These are phyloP conservation scores for Boletus reticuloceps DNA, from an alignment of 768 basidiomycete genomes.

Conservation along the genomic window DNA sequence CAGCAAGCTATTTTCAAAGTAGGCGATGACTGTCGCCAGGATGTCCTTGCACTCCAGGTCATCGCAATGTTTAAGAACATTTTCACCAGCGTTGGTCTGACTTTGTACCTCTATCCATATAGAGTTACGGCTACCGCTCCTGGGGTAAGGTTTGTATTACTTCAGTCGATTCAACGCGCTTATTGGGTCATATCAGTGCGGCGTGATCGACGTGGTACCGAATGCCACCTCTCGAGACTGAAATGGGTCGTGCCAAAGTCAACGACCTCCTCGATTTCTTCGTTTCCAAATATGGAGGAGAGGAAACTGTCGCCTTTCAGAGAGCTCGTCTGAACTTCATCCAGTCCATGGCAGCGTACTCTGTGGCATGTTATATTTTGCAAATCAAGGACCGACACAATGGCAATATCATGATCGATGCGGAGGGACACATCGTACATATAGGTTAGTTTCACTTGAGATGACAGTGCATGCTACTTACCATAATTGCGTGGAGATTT, in stretches of 20 bases:
- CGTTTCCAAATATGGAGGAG: constrained; percentile 86
- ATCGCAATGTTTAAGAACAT: constrained; percentile 99
- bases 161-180: neutral
- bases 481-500: constrained; percentile 58
- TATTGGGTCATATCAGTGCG: constrained; percentile 62
- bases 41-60: constrained; percentile 93
- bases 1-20: constrained; percentile 99
- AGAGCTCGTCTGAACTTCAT: constrained; percentile 93
- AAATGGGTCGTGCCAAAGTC: constrained; percentile 98
- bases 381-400: constrained; percentile 99
- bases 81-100: constrained; percentile 84
- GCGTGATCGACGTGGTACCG: constrained; percentile 97
- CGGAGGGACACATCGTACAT: constrained; percentile 94
- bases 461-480: constrained; percentile 5
- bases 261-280: constrained; percentile 96
- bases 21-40: constrained; percentile 98
- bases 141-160: constrained; percentile 58
- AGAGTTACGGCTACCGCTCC: constrained; percentile 96
- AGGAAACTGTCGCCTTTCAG: constrained; percentile 89
- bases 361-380: constrained; percentile 94
- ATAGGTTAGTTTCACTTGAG: constrained; percentile 59
- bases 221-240: constrained; percentile 97
- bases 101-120: constrained; percentile 92
- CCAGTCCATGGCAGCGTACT: constrained; percentile 99
- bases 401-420: constrained; percentile 99